phyloP scores from a whole-genome alignment of 179 eudicot genomes.

The Carnegiea gigantea region DNA sequence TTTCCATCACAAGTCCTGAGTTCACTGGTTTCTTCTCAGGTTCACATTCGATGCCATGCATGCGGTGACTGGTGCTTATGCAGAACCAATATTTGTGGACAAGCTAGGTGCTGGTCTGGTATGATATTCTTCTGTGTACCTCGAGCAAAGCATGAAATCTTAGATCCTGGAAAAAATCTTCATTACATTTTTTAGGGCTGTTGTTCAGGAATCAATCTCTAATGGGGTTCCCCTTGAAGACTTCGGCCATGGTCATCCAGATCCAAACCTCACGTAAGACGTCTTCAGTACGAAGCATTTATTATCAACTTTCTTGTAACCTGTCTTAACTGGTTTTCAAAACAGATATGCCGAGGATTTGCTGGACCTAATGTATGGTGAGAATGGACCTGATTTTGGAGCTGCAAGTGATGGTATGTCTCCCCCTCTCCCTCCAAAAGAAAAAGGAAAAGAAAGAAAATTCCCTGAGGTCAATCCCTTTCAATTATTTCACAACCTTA shows the following conservation, averaged over 20 bases:
- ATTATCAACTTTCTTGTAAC: slow-evolving; percentile 10
- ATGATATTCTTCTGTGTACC: slow-evolving; percentile 33
- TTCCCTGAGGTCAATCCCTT: neutral
- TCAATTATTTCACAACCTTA: too few species aligned
- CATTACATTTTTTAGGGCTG: slow-evolving; percentile 18
- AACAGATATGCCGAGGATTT: slow-evolving; percentile 88
- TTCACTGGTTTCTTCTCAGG: slow-evolving; percentile 45
- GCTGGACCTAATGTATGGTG: slow-evolving; percentile 74
- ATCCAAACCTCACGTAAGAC: slow-evolving; percentile 97
- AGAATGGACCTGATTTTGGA: slow-evolving; percentile 91
- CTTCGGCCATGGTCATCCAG: slow-evolving; percentile 99
- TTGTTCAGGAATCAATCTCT: slow-evolving; percentile 63
- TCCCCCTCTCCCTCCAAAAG: neutral
- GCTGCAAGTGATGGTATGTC: slow-evolving; percentile 98
- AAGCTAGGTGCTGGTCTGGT: slow-evolving; percentile 86
- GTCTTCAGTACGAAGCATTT: neutral
- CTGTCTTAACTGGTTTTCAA: slow-evolving; percentile 25
- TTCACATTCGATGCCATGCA: slow-evolving; percentile 98
- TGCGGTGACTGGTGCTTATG: slow-evolving; percentile 98
- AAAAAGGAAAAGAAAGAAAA: neutral
- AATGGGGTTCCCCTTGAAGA: slow-evolving; percentile 98
- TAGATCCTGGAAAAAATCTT: slow-evolving; percentile 17
- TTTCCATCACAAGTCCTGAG: neutral
- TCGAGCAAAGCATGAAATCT: slow-evolving; percentile 12
- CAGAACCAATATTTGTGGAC: slow-evolving; percentile 93